Evolutionary conservation across 2,329 filamentous ascomycete genomes (phyloP).

Genomic region (Calonectria fujianensis): DNA sequence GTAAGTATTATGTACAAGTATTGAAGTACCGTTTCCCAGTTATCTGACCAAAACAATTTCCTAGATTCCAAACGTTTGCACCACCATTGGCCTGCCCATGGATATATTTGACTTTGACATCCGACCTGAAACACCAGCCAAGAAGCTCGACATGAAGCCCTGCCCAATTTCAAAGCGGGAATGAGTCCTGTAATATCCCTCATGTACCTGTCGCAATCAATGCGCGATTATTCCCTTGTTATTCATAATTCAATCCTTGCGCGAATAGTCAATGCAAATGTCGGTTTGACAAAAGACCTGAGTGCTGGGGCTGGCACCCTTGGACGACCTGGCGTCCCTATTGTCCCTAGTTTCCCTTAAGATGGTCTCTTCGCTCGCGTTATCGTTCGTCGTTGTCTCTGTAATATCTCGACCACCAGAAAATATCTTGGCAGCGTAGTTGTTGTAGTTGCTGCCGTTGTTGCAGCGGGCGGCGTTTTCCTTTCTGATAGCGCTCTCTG

Average conservation of each 20-base stretch:
- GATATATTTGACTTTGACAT: conserved; percentile 98
- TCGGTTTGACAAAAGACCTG: conserved; percentile 22
- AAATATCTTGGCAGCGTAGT: conserved; percentile 13
- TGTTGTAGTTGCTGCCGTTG: conserved; percentile 1
- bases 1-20: conserved; percentile 30
- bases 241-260: background rate
- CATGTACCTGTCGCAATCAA: conserved; percentile 15
- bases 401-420: background rate
- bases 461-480: background rate
- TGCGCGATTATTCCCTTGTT: background rate
- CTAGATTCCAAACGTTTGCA: conserved; percentile 89
- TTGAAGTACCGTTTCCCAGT: background rate
- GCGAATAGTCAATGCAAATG: conserved; percentile 27
- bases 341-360: conserved; percentile 14
- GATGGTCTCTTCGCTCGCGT: conserved; percentile 24
- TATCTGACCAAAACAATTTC: background rate
- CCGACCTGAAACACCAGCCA: conserved; percentile 75
- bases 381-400: background rate
- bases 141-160: conserved; percentile 54
- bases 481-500: background rate
- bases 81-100: conserved; percentile 90
- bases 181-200: conserved; percentile 18
- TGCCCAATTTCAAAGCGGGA: conserved; percentile 46
- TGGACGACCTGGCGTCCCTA: background rate
- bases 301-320: background rate